phyloP scores from a whole-genome alignment of 2,329 filamentous ascomycete genomes.

The Fusarium devonianum region DNA sequence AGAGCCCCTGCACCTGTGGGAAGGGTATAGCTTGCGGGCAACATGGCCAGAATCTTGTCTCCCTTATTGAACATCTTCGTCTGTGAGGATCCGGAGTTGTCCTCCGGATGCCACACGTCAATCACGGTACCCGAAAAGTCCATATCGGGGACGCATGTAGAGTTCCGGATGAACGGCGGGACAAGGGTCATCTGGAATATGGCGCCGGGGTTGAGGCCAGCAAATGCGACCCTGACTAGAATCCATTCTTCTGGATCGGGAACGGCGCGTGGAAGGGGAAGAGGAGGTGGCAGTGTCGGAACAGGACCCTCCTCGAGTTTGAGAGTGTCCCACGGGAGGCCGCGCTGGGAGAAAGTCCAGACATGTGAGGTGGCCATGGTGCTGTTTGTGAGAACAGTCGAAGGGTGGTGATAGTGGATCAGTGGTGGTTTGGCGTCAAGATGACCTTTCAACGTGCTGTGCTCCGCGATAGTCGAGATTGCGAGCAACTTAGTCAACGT shows the following conservation, averaged over 20 bases:
- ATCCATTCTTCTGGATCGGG: constrained; percentile 47
- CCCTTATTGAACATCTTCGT: constrained; percentile 39
- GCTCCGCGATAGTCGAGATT: neutral
- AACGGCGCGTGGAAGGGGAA: constrained; percentile 41
- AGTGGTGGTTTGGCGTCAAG: neutral
- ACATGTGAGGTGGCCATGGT: constrained; percentile 32
- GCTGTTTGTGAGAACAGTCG: neutral
- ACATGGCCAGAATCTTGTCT: constrained; percentile 49
- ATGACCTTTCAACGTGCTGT: too few relatives aligned
- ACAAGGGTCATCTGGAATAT: constrained; percentile 52
- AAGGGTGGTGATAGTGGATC: neutral
- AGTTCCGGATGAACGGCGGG: constrained; percentile 48
- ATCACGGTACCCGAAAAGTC: constrained; percentile 53
- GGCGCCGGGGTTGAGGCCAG: constrained; percentile 55
- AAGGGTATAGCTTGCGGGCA: constrained; percentile 45
- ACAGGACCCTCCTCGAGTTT: constrained; percentile 33
- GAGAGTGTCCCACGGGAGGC: constrained; percentile 40
- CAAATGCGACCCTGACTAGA: constrained; percentile 51
- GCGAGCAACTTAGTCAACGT: neutral
- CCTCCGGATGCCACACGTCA: constrained; percentile 44
- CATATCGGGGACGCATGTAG: constrained; percentile 50
- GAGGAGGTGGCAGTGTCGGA: constrained; percentile 39
- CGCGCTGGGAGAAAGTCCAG: constrained; percentile 43
- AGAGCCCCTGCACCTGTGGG: constrained; percentile 50
- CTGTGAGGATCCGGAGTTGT: constrained; percentile 18